Evolutionary conservation across 768 basidiomycete genomes (phyloP).

Genomic region (Kwoniella dendrophila): DNA sequence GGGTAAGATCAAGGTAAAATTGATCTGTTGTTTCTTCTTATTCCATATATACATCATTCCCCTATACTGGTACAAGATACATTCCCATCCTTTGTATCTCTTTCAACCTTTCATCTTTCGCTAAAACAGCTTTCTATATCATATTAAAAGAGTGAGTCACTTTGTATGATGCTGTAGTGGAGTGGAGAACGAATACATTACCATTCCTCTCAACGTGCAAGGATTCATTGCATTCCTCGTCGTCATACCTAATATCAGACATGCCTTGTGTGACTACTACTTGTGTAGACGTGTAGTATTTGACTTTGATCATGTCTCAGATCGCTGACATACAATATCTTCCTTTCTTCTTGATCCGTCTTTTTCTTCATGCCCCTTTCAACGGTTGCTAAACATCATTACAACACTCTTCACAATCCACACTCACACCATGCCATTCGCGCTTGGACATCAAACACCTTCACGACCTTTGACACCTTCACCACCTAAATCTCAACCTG

Average conservation of each 20-base stretch:
- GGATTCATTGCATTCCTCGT: not conserved
- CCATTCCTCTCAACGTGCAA: not conserved
- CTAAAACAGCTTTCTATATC: not conserved
- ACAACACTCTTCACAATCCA: not conserved
- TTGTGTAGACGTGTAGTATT: no score
- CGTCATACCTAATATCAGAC: no score
- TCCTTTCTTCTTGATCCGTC: conserved; percentile 7
- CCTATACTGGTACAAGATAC: not conserved
- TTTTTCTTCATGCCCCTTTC: not conserved
- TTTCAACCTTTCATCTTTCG: not conserved
- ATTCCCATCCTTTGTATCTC: not conserved
- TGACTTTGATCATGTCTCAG: no score
- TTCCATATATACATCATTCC: conserved; percentile 8
- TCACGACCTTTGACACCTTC: conserved; percentile 22
- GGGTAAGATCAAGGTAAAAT: no score
- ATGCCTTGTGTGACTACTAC: no score
- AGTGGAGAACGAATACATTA: not conserved
- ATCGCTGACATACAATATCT: not conserved
- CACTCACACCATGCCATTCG: conserved; percentile 9
- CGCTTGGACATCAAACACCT: conserved; percentile 21
- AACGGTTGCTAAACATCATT: not conserved
- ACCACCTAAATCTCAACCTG: conserved; percentile 4
- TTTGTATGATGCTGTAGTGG: not conserved
- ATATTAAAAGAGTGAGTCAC: conserved; percentile 4
- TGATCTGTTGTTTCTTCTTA: no score